phyloP scores from a whole-genome alignment of 345 rosid species.

The Erodium maritimum region DNA sequence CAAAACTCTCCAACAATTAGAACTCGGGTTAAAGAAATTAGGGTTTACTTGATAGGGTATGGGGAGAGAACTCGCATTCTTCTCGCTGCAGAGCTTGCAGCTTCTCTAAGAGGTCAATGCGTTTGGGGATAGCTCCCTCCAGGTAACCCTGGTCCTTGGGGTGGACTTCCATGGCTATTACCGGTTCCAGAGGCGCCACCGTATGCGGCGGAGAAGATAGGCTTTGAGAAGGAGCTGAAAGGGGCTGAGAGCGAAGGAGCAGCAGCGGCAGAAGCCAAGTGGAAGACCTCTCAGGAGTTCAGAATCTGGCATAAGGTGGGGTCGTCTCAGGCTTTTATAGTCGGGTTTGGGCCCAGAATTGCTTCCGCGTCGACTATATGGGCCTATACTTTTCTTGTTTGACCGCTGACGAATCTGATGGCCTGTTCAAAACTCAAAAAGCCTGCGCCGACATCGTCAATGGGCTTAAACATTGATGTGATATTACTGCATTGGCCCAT shows the following conservation, averaged over 20 bases:
- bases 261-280: conserved; percentile 20
- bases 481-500: too few relatives aligned
- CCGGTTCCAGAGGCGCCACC: conserved; percentile 8
- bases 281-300: too few relatives aligned
- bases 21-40: neutral
- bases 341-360: too few relatives aligned
- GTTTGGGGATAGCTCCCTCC: conserved; percentile 43
- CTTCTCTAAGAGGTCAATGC: conserved; percentile 54
- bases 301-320: too few relatives aligned
- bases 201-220: neutral
- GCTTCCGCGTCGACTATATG: too few relatives aligned
- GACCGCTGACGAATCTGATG: too few relatives aligned
- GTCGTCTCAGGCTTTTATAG: too few relatives aligned
- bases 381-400: conserved; percentile 1
- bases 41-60: conserved; percentile 50
- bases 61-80: conserved; percentile 38
- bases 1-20: neutral
- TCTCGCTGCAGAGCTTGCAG: conserved; percentile 50
- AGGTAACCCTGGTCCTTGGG: conserved; percentile 57
- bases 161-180: conserved; percentile 38
- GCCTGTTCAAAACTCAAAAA: too few relatives aligned
- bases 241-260: conserved; percentile 8
- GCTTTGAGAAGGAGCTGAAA: conserved; percentile 9
- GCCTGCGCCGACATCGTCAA: neutral
- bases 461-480: neutral